Evolutionary conservation across 164 flowering plant genomes (phyloP), one percentile per base, ranked within the genome.

Genomic region (Santalum album): DNA sequence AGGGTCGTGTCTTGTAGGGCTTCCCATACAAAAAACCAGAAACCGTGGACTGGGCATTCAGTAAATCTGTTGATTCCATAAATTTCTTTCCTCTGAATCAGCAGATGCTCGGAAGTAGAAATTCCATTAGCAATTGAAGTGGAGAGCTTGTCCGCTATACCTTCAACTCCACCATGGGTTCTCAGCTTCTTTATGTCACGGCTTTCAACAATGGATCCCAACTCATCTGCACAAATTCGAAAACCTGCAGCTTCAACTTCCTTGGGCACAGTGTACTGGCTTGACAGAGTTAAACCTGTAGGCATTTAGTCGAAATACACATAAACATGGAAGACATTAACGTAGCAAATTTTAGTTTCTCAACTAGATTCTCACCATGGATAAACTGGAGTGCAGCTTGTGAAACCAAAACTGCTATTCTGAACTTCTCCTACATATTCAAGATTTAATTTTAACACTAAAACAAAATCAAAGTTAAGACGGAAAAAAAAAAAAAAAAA

Each of bases 351-450:
- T 15, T 46, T 44, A 42, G 12, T 23, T 36, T 35, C n/a, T 6
- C 29, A 54, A 24, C 36, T 12, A 68, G 38, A 51, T 54, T 26
- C 73, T 59, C 70, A 89, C 96, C 90, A 24, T 80, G 70, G 49
- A 92, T 78, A 65, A 92, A 92, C 66, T 86, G 88, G 69, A 92
- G 83, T n/a, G 95, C 96, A 66, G 98, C 98, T 77, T 84, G 87
- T 45, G 98, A 89, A 67, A 92, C 98, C 75, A 92, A 70, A 58
- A 92, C 82, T 22, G 94, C 96, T 61, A 89, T 73, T 71, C 96
- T 81, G 54, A 92, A 76, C 64, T 84, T 92, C 69, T 83, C 98
- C 96, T 92, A 57, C 66, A 75, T 7, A 53, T 40, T 16, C 32
- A 60, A 70, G 12, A 49, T 23, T 21, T 35, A 53, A 38, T 7